Evolutionary conservation across 2,329 filamentous ascomycete species (phyloP).

Genomic region (Fragosphaeria purpurea): DNA sequence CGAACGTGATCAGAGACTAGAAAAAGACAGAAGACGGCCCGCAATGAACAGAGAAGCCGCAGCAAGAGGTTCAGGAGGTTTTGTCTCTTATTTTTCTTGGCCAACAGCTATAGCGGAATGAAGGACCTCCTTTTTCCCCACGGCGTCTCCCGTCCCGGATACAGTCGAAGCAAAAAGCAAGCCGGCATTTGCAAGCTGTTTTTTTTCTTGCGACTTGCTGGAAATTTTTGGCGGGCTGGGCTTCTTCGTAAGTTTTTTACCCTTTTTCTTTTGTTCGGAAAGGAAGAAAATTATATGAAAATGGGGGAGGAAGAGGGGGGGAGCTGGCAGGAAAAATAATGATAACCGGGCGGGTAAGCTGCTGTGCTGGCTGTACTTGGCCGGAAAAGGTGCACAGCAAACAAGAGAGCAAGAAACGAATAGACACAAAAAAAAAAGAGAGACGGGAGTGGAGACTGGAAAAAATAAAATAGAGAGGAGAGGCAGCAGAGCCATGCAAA

Average conservation of each 20-base stretch:
- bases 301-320: background rate
- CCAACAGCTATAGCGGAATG: constrained; percentile 4
- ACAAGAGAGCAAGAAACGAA: background rate
- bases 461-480: background rate
- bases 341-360: background rate
- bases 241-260: background rate
- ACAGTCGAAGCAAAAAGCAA: constrained; percentile 1
- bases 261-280: too few relatives aligned
- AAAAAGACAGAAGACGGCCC: too few relatives aligned
- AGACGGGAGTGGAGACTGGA: background rate
- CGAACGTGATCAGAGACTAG: too few relatives aligned
- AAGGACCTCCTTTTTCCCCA: constrained; percentile 8
- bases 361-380: background rate
- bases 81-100: background rate
- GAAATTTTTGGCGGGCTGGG: background rate
- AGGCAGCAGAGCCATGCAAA: background rate
- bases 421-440: background rate
- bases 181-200: constrained; percentile 7
- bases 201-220: background rate
- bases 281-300: background rate
- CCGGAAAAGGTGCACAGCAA: background rate
- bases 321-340: background rate
- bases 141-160: constrained; percentile 9
- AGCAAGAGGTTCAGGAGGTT: too few relatives aligned
- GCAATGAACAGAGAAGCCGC: too few relatives aligned